Conservation (phyloP, 2,329 filamentous ascomycete species). For the Botrytis tulipae region DNA sequence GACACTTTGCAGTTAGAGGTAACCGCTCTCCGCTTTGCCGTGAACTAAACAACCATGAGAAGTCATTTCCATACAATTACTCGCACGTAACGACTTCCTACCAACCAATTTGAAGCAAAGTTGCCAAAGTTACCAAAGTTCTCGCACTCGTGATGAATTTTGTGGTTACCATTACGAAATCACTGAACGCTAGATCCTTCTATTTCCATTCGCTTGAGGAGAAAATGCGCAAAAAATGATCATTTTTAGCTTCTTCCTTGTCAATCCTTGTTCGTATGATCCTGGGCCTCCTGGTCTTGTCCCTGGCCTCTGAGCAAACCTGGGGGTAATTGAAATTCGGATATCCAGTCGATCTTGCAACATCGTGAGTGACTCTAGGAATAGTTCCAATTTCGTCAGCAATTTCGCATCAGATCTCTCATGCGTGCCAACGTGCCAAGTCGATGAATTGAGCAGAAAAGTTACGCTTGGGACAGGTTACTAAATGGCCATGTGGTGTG, state of each 20-base stretch:
- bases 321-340: conserved; percentile 24
- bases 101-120: not conserved
- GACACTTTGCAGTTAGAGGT: conserved; percentile 22
- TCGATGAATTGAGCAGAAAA: not conserved
- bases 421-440: not conserved
- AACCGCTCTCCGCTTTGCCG: conserved; percentile 16
- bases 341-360: conserved; percentile 20
- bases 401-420: not conserved
- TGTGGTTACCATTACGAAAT: conserved; percentile 18
- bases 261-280: not conserved
- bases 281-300: not conserved
- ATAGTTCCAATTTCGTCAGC: conserved; percentile 2
- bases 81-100: not conserved
- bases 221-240: not conserved
- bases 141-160: conserved; percentile 19
- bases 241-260: not conserved
- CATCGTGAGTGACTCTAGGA: not conserved
- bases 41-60: not conserved
- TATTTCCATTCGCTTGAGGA: conserved; percentile 2
- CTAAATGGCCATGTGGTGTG: conserved; percentile 3
- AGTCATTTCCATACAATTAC: conserved; percentile 8
- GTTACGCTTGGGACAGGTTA: conserved; percentile 2
- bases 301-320: conserved; percentile 17
- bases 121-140: not conserved
- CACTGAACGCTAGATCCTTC: conserved; percentile 2